A percentile compares a stretch with the other conserved stretches of the same genome.
Conservation (phyloP, 306 rosid species). For the Vigna hirtella region DNA sequence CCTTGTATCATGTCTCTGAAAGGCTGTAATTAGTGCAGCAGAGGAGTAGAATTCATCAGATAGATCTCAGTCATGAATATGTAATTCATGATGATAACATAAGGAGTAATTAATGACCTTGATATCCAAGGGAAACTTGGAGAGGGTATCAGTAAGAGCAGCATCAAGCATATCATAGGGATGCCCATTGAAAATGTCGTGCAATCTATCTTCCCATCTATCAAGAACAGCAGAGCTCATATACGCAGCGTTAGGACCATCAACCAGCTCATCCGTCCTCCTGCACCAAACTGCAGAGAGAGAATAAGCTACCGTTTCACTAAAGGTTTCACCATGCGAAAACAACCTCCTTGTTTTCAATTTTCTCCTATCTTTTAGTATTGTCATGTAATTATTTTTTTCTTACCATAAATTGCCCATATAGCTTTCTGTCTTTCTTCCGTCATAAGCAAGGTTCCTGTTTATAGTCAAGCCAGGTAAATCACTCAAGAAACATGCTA, state of each 20-base stretch:
- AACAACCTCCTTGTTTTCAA: not conserved
- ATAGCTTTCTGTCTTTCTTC: slow-evolving; percentile 82
- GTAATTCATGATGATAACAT: not conserved
- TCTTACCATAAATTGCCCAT: slow-evolving; percentile 88
- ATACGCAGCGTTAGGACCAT: slow-evolving; percentile 77
- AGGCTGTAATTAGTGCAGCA: slow-evolving; percentile 51
- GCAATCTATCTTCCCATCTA: slow-evolving; percentile 85
- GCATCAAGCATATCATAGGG: slow-evolving; percentile 87
- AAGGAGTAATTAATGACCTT: slow-evolving; percentile 48
- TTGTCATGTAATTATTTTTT: not conserved
- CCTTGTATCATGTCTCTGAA: slow-evolving; percentile 91
- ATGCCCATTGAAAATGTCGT: slow-evolving; percentile 71
- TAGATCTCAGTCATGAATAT: not conserved
- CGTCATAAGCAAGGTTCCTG: slow-evolving; percentile 86
- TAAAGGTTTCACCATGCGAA: not conserved
- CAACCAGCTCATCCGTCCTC: slow-evolving; percentile 89
- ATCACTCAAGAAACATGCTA: not conserved
- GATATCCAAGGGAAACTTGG: slow-evolving; percentile 74
- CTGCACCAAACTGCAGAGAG: slow-evolving; percentile 83
- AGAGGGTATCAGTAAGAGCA: slow-evolving; percentile 73
- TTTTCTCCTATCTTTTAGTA: not conserved
- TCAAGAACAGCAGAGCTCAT: slow-evolving; percentile 82
- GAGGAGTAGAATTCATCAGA: not conserved
- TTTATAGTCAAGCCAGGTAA: not conserved
- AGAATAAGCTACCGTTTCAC: slow-evolving; percentile 6